Evolutionary conservation across 768 basidiomycete species (phyloP).

Genomic region (Boletus rex-veris): DNA sequence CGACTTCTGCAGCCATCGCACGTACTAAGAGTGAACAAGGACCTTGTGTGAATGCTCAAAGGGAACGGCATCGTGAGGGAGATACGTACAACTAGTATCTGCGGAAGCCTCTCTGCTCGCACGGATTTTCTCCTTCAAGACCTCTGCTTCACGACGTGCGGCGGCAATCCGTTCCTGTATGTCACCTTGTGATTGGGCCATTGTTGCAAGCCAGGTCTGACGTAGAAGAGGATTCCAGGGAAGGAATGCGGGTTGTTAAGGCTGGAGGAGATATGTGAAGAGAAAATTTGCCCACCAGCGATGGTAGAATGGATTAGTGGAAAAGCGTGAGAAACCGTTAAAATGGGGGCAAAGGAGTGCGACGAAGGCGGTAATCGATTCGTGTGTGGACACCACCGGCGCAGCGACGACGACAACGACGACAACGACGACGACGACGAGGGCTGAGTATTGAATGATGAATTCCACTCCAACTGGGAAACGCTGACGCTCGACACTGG

Average conservation of each 20-base stretch:
- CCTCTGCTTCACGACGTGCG: constrained; percentile 94
- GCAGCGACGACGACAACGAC: constrained; percentile 2
- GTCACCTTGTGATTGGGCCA: constrained; percentile 81
- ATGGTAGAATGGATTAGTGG: constrained; percentile 24
- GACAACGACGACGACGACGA: constrained; percentile 6
- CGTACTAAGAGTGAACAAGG: constrained; percentile 57
- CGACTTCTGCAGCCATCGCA: constrained; percentile 97
- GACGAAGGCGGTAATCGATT: constrained; percentile 5
- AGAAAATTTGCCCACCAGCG: constrained; percentile 30
- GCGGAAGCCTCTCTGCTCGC: constrained; percentile 94
- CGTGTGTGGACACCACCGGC: constrained; percentile 11
- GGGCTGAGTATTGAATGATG: constrained; percentile 2
- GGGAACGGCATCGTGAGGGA: constrained; percentile 2
- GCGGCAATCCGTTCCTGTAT: constrained; percentile 93
- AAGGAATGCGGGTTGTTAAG: background rate
- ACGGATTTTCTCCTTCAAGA: constrained; percentile 97
- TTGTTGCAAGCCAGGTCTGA: constrained; percentile 29
- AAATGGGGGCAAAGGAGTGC: constrained; percentile 14
- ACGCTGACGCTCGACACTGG: constrained; percentile 13
- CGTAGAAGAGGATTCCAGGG: background rate
- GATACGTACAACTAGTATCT: constrained; percentile 89
- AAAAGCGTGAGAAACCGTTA: constrained; percentile 24
- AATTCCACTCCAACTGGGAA: constrained; percentile 15
- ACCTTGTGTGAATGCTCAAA: constrained; percentile 12
- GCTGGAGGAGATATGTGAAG: constrained; percentile 3